Evolutionary conservation across 2,329 filamentous ascomycete species (phyloP).

Genomic region (Phymatotrichopsis omnivora): DNA sequence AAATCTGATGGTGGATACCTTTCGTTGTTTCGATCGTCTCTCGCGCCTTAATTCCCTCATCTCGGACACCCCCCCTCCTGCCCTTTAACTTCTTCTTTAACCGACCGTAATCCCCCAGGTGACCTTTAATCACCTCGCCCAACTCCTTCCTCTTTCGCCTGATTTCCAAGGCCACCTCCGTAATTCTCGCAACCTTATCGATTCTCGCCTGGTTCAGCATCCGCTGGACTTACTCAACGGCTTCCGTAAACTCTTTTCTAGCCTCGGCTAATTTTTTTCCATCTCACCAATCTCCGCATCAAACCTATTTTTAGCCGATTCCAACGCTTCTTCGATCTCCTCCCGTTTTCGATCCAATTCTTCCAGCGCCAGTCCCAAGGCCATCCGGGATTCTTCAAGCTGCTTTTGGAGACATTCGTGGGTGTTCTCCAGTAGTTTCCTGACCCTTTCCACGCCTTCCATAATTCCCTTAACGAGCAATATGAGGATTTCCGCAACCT

Average conservation of each 20-base stretch:
- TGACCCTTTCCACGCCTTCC: constrained; percentile 3
- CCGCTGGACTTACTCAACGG: constrained; percentile 12
- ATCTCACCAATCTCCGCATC: constrained; percentile 8
- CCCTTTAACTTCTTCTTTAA: constrained; percentile 15
- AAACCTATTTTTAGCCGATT: constrained; percentile 4
- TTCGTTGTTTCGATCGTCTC: too few relatives aligned
- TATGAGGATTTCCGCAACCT: neutral
- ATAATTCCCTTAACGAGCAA: neutral
- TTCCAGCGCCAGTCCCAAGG: constrained; percentile 8
- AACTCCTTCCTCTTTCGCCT: constrained; percentile 12
- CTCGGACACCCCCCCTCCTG: neutral
- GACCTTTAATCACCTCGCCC: constrained; percentile 1
- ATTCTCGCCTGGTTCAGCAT: constrained; percentile 16
- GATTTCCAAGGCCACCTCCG: constrained; percentile 1
- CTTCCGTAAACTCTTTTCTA: constrained; percentile 13
- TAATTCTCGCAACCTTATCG: constrained; percentile 11
- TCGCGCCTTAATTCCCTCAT: neutral
- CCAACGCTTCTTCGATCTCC: constrained; percentile 4
- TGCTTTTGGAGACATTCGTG: constrained; percentile 5
- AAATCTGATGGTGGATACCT: too few relatives aligned
- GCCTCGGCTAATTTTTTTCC: constrained; percentile 5
- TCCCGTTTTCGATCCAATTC: constrained; percentile 18
- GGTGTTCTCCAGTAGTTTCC: constrained; percentile 1
- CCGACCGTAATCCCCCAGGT: constrained; percentile 15
- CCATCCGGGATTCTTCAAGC: neutral